phyloP scores from a whole-genome alignment of 129 eudicot species.

The Tagetes patula region DNA sequence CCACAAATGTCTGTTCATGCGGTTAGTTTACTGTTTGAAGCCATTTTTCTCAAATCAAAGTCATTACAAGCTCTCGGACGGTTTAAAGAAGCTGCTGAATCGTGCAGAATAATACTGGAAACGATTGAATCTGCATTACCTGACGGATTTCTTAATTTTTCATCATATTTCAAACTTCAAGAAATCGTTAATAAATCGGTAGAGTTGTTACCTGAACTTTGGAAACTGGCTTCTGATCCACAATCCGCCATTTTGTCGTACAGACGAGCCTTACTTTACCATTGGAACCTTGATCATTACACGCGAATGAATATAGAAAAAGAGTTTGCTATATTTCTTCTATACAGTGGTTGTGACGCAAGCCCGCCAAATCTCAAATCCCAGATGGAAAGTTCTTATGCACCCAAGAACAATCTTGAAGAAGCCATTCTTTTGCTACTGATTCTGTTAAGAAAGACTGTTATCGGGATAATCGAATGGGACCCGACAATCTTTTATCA shows the following conservation, averaged over 20 bases:
- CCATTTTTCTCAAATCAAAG: constrained; percentile 81
- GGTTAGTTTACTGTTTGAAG: constrained; percentile 81
- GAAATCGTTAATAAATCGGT: constrained; percentile 74
- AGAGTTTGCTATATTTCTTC: constrained; percentile 73
- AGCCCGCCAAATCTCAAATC: constrained; percentile 78
- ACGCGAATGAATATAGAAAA: constrained; percentile 64
- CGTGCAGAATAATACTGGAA: constrained; percentile 78
- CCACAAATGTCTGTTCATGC: constrained; percentile 88
- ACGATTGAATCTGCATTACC: constrained; percentile 79
- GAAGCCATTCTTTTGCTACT: constrained; percentile 85
- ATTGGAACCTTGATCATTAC: constrained; percentile 72
- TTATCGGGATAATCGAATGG: constrained; percentile 55
- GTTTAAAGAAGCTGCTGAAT: constrained; percentile 81
- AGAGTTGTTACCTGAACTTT: constrained; percentile 76
- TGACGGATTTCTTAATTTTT: constrained; percentile 60
- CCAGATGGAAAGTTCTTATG: constrained; percentile 72
- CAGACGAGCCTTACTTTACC: constrained; percentile 71
- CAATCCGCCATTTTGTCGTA: constrained; percentile 63
- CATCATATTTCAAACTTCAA: constrained; percentile 59
- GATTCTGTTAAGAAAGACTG: constrained; percentile 52
- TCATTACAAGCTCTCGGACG: constrained; percentile 65
- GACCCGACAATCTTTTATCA: constrained; percentile 79
- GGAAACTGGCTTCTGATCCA: constrained; percentile 61
- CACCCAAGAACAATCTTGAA: constrained; percentile 84
- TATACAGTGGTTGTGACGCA: constrained; percentile 86